A percentile compares a stretch with the other conserved stretches of the same genome.
These are phyloP conservation scores for Boletus edulis DNA, from an alignment of 768 basidiomycete species.

Conservation along the genomic window DNA sequence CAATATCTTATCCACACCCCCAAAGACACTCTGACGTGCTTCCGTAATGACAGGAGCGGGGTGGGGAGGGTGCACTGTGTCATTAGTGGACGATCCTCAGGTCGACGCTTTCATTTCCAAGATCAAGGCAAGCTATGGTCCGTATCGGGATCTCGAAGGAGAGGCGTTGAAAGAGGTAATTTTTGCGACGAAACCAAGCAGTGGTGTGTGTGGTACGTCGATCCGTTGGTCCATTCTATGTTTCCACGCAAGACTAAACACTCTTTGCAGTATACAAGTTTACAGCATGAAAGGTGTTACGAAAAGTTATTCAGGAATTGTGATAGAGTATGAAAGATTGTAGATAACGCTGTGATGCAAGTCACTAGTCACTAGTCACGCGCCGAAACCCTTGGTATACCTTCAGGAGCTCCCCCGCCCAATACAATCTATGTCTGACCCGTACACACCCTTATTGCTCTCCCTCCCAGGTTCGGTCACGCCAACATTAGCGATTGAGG, in stretches of 20 bases:
- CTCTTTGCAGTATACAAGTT: slow-evolving; percentile 27
- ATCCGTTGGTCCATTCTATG: not conserved
- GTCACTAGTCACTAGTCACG: no score
- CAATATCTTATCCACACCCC: not conserved
- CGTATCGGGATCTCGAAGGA: slow-evolving; percentile 60
- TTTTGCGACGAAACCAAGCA: slow-evolving; percentile 82
- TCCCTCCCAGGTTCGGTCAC: slow-evolving; percentile 49
- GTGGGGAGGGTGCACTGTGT: slow-evolving; percentile 91
- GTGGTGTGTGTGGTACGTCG: slow-evolving; percentile 74
- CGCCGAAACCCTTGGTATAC: no score
- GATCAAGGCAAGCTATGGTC: slow-evolving; percentile 57
- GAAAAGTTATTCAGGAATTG: no score
- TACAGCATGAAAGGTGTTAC: slow-evolving; percentile 13
- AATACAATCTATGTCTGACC: slow-evolving; percentile 28
- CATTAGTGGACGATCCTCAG: slow-evolving; percentile 63
- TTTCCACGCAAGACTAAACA: not conserved
- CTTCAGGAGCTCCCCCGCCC: no score
- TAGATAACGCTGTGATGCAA: no score
- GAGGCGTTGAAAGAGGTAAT: slow-evolving; percentile 63
- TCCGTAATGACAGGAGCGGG: slow-evolving; percentile 58
- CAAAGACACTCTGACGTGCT: not conserved
- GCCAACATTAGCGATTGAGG: slow-evolving; percentile 64
- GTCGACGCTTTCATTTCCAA: slow-evolving; percentile 63
- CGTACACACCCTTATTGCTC: slow-evolving; percentile 52
- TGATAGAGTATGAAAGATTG: no score